Evolutionary conservation across 805 yeast species (phyloP), one percentile per base, ranked within the genome.

Genomic region (Candida boidinii): DNA sequence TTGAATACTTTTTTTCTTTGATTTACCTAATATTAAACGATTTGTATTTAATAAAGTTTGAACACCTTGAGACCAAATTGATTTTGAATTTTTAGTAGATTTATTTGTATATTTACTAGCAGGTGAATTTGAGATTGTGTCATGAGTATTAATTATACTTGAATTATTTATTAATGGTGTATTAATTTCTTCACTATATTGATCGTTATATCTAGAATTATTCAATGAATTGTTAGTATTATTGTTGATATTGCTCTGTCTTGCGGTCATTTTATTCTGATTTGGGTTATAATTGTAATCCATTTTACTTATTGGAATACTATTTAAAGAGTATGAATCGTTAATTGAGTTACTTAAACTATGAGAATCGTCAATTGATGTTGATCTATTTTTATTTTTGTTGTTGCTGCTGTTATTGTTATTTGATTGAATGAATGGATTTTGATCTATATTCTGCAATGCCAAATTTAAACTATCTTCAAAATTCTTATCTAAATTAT

Each of bases 381-480:
- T 54, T 58, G 17, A 49, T 58, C 14, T 41, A 51, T 34, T 37
- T 41, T 16, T 50, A 42, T 16, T 50, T 51, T 27, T 53, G 53
- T 36, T 61, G 48, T 46, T 44, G 43, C 39, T 50, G 44, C 34
- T 39, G 54, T 36, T 51, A 18, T 44, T 52, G 26, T 47, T 46
- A 34, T 47, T 39, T 6, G 8, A 31, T 15, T 46, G 41, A 25
- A 35, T 34, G 42, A 44, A 53, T 25, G 49, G 55, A 34, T 45
- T 40, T 34, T 48, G 60, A 45, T 57, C 64, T 42, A 62, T 64
- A 52, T 56, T 75, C 45, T 73, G 73, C 42, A 80, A 58, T 1
- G 86, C 90, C 30, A 73, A 73, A 45, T 77, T 82, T 37, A 78
- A 60, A 9, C 81, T 74, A 41, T 64, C 66, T 48, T 79, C 86